Evolutionary conservation across 371 early-diverging fungal species (phyloP).

Genomic region (Haplosporangium sp.): DNA sequence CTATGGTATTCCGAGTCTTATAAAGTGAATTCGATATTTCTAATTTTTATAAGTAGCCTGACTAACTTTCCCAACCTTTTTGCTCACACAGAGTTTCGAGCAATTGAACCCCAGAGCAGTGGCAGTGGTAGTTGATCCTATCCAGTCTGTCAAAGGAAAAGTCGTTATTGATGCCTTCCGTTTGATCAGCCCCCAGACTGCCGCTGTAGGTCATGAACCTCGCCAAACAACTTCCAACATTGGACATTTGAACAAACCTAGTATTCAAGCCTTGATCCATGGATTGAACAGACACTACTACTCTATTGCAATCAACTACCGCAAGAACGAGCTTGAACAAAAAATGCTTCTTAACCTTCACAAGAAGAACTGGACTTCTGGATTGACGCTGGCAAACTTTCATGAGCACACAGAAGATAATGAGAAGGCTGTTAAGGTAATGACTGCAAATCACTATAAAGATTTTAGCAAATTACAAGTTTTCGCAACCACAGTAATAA

Average conservation of each 20-base stretch:
- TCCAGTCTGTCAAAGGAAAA: conserved; percentile 99
- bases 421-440: conserved; percentile 85
- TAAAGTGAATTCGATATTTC: no score
- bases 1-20: no score
- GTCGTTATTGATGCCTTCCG: conserved; percentile 99
- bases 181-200: conserved; percentile 92
- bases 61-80: no score
- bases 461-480: no score
- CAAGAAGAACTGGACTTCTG: conserved; percentile 99
- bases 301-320: conserved; percentile 98
- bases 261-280: conserved; percentile 98
- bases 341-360: conserved; percentile 99
- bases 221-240: conserved; percentile 99
- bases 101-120: conserved; percentile 97
- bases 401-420: conserved; percentile 85
- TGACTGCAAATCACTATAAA: background rate
- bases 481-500: no score
- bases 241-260: conserved; percentile 99
- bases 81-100: conserved; percentile 84
- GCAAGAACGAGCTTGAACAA: conserved; percentile 99
- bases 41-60: no score
- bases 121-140: conserved; percentile 99
- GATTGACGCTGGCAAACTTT: conserved; percentile 91
- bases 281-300: conserved; percentile 99
- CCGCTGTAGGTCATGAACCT: conserved; percentile 96